Base-by-base conservation (phyloP, 805 yeast genomes). In the Yarrowia bubula region DNA sequence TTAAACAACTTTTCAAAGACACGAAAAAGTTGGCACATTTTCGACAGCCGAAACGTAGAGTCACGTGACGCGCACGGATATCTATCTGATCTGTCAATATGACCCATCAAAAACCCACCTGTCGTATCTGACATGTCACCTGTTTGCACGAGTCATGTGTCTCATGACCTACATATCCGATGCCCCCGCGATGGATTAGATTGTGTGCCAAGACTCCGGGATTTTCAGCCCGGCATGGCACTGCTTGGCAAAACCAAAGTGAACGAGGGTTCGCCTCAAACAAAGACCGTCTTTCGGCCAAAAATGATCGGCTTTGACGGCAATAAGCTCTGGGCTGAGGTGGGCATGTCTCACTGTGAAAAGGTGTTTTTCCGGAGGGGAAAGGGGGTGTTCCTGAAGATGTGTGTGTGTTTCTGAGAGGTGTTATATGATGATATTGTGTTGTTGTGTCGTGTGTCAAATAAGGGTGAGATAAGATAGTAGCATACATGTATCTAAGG, bases 121-220 rank as follows among this genome's bases (percentile, higher is more conserved):
- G 10, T 17, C 6, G 13, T 32, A 22, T 22, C 17, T 22, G 33
- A 28, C n/a, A 18, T 13, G 2, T 22, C 32, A 43, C 15, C 13
- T 7, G 33, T 32, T 10, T 15, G 10, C 32, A 17, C 28, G 31
- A 17, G 41, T 33, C 39, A 33, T n/a, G 17, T 47, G 53, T 48
- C 55, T 48, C 55, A 48, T 6, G 4, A n/a, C 4, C 31, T 33
- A 33, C 41, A 48, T 33, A 48, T 48, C 55, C 41, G 55, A 48
- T 35, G 41, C 41, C 8, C 7, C 3, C 31, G 10, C 18, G 32
- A 48, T 35, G 32, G 55, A 48, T 48, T 48, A 48, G 55, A 48
- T 48, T 48, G 53, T 13, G 9, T 11, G 55, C 55, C 55, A 48
- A 48, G 55, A 33, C 28, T 46, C 39, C 28, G 38, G 53, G 53